A percentile compares a stretch with the other conserved stretches of the same genome.
Evolutionary conservation across 108 stramenopile species (phyloP).

Genomic region (Cyclostephanos tholiformis): DNA sequence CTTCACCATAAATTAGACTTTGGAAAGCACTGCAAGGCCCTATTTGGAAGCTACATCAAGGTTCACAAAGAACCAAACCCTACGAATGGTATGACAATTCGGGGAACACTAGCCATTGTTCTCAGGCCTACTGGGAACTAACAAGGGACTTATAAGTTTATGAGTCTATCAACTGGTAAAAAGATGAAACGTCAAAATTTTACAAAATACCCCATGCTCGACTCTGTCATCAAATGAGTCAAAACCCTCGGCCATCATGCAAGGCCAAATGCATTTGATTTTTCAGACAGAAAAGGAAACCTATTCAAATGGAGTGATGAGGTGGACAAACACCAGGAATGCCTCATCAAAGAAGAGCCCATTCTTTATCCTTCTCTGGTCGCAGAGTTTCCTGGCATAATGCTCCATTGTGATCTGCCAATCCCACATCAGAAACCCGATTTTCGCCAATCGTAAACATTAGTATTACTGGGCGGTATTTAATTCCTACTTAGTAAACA

Average conservation of each 20-base stretch:
- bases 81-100: background rate
- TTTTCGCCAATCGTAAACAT: too few relatives aligned
- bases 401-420: too few relatives aligned
- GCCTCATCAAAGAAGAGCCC: too few relatives aligned
- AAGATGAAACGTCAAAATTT: background rate
- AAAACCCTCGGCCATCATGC: background rate
- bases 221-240: background rate
- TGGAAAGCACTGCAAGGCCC: background rate
- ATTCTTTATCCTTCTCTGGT: too few relatives aligned
- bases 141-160: background rate
- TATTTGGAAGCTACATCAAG: background rate
- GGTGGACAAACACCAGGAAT: too few relatives aligned
- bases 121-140: background rate
- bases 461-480: too few relatives aligned
- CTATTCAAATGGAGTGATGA: too few relatives aligned
- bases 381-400: too few relatives aligned
- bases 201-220: too few relatives aligned
- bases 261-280: background rate
- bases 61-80: background rate
- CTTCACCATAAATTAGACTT: background rate
- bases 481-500: too few relatives aligned
- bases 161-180: background rate
- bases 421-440: too few relatives aligned
- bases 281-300: too few relatives aligned
- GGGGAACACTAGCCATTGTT: background rate